Percentiles rank a stretch among this genome's conserved stretches.
Conservation (phyloP, 768 basidiomycete species). For the Phlegmacium glaucopus region DNA sequence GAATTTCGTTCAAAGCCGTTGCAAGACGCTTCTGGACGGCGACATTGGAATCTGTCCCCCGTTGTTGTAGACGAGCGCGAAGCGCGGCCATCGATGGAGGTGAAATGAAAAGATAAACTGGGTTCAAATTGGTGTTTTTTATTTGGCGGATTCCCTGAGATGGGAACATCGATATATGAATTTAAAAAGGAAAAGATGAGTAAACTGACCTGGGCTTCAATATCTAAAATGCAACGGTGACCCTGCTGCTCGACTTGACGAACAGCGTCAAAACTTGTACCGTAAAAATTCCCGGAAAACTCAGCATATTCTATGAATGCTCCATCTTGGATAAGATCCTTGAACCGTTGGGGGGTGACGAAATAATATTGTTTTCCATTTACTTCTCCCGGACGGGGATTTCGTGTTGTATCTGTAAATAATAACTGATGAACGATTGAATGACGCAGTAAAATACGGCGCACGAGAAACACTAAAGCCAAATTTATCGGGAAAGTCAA, state of each 20-base stretch:
- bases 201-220: slow-evolving; percentile 82
- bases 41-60: slow-evolving; percentile 81
- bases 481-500: slow-evolving; percentile 78
- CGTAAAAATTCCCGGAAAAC: slow-evolving; percentile 90
- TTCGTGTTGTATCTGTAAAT: slow-evolving; percentile 79
- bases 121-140: slow-evolving; percentile 76
- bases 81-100: slow-evolving; percentile 80
- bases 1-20: slow-evolving; percentile 76
- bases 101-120: slow-evolving; percentile 89
- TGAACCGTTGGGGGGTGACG: slow-evolving; percentile 68
- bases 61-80: slow-evolving; percentile 62
- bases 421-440: slow-evolving; percentile 10
- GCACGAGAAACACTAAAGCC: slow-evolving; percentile 93
- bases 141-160: slow-evolving; percentile 87
- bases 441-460: slow-evolving; percentile 17
- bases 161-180: slow-evolving; percentile 7
- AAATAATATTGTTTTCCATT: slow-evolving; percentile 90
- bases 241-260: slow-evolving; percentile 62
- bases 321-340: slow-evolving; percentile 56
- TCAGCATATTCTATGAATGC: slow-evolving; percentile 95
- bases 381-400: slow-evolving; percentile 76
- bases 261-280: slow-evolving; percentile 84
- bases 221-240: slow-evolving; percentile 88
- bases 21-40: slow-evolving; percentile 72
- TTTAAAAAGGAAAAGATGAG: neutral